Evolutionary conservation across 2,329 filamentous ascomycete genomes (phyloP).

Genomic region (Annulohypoxylon truncatum): DNA sequence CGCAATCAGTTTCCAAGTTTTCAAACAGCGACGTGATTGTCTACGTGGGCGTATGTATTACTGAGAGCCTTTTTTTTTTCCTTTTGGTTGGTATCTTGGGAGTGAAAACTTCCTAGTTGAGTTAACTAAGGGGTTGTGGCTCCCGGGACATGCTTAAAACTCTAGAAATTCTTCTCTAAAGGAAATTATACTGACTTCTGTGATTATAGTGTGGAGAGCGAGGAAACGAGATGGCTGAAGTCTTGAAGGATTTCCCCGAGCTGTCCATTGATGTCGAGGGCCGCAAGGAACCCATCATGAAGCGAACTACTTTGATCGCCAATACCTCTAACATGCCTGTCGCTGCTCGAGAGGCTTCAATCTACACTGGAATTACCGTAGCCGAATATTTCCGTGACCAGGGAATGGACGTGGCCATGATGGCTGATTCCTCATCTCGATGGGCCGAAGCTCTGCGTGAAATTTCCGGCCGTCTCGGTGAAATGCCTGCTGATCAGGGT

Average conservation of each 20-base stretch:
- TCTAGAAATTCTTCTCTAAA: neutral
- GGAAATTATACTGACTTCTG: neutral
- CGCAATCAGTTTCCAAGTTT: slow-evolving; percentile 98
- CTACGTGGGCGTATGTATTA: slow-evolving; percentile 75
- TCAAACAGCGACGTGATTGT: slow-evolving; percentile 99
- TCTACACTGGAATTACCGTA: slow-evolving; percentile 95
- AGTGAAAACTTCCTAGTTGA: neutral
- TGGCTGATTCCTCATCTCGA: slow-evolving; percentile 97
- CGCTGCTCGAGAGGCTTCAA: slow-evolving; percentile 96
- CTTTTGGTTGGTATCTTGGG: neutral
- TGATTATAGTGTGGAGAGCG: slow-evolving; percentile 75
- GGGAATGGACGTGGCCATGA: slow-evolving; percentile 98
- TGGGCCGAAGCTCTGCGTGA: slow-evolving; percentile 99
- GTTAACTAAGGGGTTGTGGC: neutral
- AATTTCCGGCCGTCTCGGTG: slow-evolving; percentile 96
- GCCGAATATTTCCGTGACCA: slow-evolving; percentile 98
- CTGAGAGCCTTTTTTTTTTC: neutral
- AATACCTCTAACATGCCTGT: slow-evolving; percentile 99
- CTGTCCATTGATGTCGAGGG: slow-evolving; percentile 94
- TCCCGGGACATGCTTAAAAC: neutral
- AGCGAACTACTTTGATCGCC: slow-evolving; percentile 97
- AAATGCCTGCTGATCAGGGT: slow-evolving; percentile 99
- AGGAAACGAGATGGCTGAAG: slow-evolving; percentile 99
- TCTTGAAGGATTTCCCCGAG: slow-evolving; percentile 99
- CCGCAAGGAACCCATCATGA: slow-evolving; percentile 99